A percentile compares a stretch with the other conserved stretches of the same genome.
Evolutionary conservation across 2,329 filamentous ascomycete species (phyloP).

Genomic region (Coniosporium tulheliwenetii): DNA sequence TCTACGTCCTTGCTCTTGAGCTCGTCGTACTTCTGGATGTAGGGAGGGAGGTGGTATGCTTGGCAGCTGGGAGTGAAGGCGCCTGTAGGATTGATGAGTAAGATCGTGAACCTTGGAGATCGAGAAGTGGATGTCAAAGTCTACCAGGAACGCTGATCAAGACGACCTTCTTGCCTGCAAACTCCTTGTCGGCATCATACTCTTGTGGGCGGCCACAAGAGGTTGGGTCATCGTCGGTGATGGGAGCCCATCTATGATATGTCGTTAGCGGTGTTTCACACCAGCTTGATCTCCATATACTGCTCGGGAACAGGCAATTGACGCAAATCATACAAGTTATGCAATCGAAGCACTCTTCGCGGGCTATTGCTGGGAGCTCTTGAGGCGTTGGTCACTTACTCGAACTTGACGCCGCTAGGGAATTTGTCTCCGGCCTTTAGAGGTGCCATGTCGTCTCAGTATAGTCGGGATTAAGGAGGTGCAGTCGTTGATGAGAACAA

Average conservation of each 20-base stretch:
- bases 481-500: too few relatives aligned
- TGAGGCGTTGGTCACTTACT: constrained; percentile 28
- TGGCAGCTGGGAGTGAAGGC: constrained; percentile 84
- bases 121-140: constrained; percentile 3
- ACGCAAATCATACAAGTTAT: background rate
- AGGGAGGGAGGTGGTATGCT: constrained; percentile 64
- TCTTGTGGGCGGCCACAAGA: constrained; percentile 63
- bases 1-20: constrained; percentile 73
- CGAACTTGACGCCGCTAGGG: constrained; percentile 66
- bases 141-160: constrained; percentile 50
- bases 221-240: constrained; percentile 55
- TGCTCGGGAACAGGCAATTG: too few relatives aligned
- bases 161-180: constrained; percentile 55
- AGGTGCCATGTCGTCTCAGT: constrained; percentile 34
- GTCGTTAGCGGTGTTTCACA: background rate
- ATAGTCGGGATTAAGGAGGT: too few relatives aligned
- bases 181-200: constrained; percentile 68
- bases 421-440: constrained; percentile 73
- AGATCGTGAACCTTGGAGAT: background rate
- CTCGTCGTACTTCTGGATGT: constrained; percentile 54
- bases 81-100: constrained; percentile 25
- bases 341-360: constrained; percentile 2
- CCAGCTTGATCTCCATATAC: too few relatives aligned
- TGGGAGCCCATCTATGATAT: constrained; percentile 55
- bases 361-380: background rate